phyloP scores from a whole-genome alignment of 139 green algal genomes.

The Penium margaritaceum region DNA sequence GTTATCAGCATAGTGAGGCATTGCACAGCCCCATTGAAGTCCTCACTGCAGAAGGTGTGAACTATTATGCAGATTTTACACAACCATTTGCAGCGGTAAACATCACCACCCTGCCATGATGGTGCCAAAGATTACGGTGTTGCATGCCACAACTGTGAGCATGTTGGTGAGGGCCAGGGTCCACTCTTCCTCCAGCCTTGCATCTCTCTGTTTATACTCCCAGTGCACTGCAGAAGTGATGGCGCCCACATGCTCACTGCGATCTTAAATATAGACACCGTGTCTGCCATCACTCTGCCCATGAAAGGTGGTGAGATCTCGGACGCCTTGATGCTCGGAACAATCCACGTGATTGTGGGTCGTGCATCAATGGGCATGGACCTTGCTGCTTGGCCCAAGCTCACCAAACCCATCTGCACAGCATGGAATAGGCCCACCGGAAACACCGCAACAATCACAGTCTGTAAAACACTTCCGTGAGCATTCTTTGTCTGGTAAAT shows the following conservation, averaged over 20 bases:
- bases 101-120: no score
- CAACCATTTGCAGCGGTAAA: no score
- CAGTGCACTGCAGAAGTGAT: slow-evolving; percentile 61
- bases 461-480: slow-evolving; percentile 79
- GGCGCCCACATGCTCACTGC: slow-evolving; percentile 72
- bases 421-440: slow-evolving; percentile 81
- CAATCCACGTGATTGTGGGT: no score
- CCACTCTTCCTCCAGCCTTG: slow-evolving; percentile 69
- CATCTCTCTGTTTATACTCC: slow-evolving; percentile 64
- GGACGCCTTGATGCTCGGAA: no score
- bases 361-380: no score
- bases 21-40: no score
- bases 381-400: slow-evolving; percentile 76
- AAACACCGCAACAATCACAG: slow-evolving; percentile 72
- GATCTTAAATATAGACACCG: slow-evolving; percentile 87
- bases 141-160: slow-evolving; percentile 66
- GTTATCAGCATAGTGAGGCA: no score
- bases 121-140: slow-evolving; percentile 55
- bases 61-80: no score
- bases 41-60: no score
- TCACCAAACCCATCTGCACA: slow-evolving; percentile 70
- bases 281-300: slow-evolving; percentile 89
- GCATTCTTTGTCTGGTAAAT: slow-evolving; percentile 53
- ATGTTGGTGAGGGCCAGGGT: slow-evolving; percentile 82
- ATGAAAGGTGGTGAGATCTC: no score